These are phyloP conservation scores for Sporothrix schenckii DNA, from an alignment of 2,329 filamentous ascomycete genomes.

Conservation along the genomic window DNA sequence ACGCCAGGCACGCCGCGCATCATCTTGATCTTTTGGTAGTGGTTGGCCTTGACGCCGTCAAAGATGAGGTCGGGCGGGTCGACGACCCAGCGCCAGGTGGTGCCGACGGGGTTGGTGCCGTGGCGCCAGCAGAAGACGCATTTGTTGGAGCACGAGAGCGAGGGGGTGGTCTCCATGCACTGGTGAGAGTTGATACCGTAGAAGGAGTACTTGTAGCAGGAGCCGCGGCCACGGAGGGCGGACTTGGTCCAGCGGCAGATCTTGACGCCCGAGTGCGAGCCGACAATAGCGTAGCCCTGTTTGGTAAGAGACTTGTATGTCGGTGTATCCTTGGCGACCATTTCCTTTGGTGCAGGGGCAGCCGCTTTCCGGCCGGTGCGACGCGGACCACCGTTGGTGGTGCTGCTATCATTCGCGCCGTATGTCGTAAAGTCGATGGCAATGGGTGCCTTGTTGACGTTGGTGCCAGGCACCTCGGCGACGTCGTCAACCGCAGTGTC, in stretches of 20 bases:
- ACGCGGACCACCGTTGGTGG: slow-evolving; percentile 44
- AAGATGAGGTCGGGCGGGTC: slow-evolving; percentile 91
- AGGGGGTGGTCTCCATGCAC: slow-evolving; percentile 98
- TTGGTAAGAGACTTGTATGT: slow-evolving; percentile 90
- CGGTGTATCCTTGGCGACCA: slow-evolving; percentile 89
- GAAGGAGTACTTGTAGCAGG: slow-evolving; percentile 97
- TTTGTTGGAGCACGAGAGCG: slow-evolving; percentile 94
- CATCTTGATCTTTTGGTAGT: slow-evolving; percentile 98
- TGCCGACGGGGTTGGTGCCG: slow-evolving; percentile 94
- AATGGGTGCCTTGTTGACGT: slow-evolving; percentile 52
- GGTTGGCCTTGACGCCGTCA: slow-evolving; percentile 82
- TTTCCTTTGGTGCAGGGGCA: slow-evolving; percentile 70
- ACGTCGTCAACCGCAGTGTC: slow-evolving; percentile 34
- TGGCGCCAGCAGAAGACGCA: slow-evolving; percentile 99
- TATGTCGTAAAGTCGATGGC: slow-evolving; percentile 87
- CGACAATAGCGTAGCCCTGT: slow-evolving; percentile 94
- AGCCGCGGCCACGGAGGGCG: slow-evolving; percentile 86
- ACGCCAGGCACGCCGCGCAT: slow-evolving; percentile 92
- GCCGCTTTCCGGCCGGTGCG: slow-evolving; percentile 40
- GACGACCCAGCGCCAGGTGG: slow-evolving; percentile 94
- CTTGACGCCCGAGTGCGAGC: slow-evolving; percentile 93
- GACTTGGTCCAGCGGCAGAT: slow-evolving; percentile 99
- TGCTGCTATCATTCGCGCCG: slow-evolving; percentile 43
- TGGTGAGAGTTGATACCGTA: slow-evolving; percentile 96
- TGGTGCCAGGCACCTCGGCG: slow-evolving; percentile 12